Evolutionary conservation across 2,329 filamentous ascomycete species (phyloP).

Genomic region (Pseudocercospora fuligena): DNA sequence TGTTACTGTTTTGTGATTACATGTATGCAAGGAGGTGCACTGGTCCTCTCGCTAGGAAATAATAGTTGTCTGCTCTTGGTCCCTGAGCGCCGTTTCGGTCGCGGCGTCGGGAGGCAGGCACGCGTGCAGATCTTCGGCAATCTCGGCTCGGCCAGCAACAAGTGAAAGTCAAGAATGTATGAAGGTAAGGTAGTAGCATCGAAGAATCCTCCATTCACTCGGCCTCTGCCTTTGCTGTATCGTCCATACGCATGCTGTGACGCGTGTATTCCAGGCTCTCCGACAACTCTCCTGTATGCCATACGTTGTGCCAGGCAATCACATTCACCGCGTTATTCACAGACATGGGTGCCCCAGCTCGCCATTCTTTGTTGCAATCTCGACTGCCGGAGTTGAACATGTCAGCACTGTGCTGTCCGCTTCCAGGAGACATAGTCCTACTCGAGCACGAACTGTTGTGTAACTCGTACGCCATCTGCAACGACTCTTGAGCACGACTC

Average conservation of each 20-base stretch:
- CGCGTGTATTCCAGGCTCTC: not conserved
- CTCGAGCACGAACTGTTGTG: not conserved
- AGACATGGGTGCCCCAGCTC: not conserved
- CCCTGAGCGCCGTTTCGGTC: constrained; percentile 2
- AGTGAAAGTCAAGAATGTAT: not conserved
- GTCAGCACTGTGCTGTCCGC: not conserved
- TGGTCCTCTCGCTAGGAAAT: not conserved
- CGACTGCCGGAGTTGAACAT: constrained; percentile 1
- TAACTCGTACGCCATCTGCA: not conserved
- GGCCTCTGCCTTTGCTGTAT: not conserved
- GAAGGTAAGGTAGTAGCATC: not conserved
- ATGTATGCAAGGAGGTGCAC: not conserved
- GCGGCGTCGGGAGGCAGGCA: not conserved
- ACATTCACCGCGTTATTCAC: not conserved
- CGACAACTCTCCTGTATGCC: not conserved
- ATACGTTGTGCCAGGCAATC: not conserved
- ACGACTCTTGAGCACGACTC: not conserved
- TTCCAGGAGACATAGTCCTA: not conserved
- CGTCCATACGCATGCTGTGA: not conserved
- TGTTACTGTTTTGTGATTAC: not conserved
- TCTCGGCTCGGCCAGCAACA: not conserved
- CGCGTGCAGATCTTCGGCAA: not conserved
- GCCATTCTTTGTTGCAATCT: constrained; percentile 2
- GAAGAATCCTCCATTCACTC: not conserved
- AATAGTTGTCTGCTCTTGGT: constrained; percentile 2